Base-by-base conservation (phyloP, 1,284 basidiomycete species). In the Rhodotorula sp. region DNA sequence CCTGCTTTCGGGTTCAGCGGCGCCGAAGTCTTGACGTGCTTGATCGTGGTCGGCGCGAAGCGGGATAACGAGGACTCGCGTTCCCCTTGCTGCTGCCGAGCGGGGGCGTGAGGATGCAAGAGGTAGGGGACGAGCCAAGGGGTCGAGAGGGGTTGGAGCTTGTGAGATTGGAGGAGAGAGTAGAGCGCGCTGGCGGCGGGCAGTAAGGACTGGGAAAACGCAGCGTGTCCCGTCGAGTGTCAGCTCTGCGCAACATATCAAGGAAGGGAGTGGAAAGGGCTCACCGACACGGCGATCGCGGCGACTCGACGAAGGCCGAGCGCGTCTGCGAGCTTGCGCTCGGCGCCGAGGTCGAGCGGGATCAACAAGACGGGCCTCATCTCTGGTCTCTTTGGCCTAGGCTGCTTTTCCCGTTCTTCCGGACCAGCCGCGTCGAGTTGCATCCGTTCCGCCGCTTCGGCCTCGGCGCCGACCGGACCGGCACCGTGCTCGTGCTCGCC, bases 1-100 rank as follows among this genome's bases (percentile, higher is more conserved):
- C 59, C 66, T 29, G 83, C 84, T 76, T 85, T 88, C 84, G 90
- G 88, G 78, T 95, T 90, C 75, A 86, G 87, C 0, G 93, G 93
- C 3, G 87, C 85, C 30, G 87, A 88, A 0, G 92, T 95, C 30
- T 85, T 85, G n/a, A 94, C 80, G 70, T 93, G 91, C 79, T 95
- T 95, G 78, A 94, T 85, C 77, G 91, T 89, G 0, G 92, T 90
- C 7, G 89, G 87, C 53, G 90, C 82, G 69, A 81, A 81, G 57
- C 60, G 29, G 63, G 70, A n/a, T n/a, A n/a, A 48, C 14, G 48
- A 61, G 26, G 68, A n/a, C 6, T 42, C 22, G n/a, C n/a, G n/a
- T n/a, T n/a, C n/a, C n/a, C n/a, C n/a, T 42, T 24, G 17, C 37
- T 57, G 15, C 56, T 18, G 65, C 0, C 2, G 24, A 0, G 60